Conservation (phyloP, 768 basidiomycete species). For the Boletus rex-veris region DNA sequence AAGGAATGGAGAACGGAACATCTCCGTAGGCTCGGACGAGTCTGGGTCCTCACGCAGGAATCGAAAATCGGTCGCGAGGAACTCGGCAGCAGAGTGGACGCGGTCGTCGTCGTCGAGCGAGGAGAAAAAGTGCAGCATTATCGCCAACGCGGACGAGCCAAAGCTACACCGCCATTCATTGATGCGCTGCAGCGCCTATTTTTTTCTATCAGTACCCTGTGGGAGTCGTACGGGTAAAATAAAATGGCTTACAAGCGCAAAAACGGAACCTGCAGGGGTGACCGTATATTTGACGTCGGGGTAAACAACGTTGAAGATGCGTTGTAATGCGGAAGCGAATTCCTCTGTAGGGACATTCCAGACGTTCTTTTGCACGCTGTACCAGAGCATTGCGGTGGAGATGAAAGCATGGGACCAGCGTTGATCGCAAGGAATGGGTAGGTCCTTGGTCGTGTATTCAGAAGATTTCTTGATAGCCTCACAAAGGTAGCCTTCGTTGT, state of each 20-base stretch:
- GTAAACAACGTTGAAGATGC: constrained; percentile 3
- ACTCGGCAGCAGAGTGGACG: not conserved
- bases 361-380: not conserved
- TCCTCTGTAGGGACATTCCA: not conserved
- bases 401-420: constrained; percentile 2
- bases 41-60: constrained; percentile 2
- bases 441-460: not conserved
- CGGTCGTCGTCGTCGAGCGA: not conserved
- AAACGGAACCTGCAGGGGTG: not conserved
- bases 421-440: constrained; percentile 1
- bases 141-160: not conserved
- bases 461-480: not conserved
- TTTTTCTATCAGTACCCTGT: too few relatives aligned
- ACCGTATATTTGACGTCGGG: not conserved
- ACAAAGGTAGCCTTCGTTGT: not conserved
- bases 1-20: not conserved
- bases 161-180: not conserved
- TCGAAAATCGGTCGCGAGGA: constrained; percentile 1
- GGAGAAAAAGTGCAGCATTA: constrained; percentile 3
- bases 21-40: not conserved
- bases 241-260: not conserved
- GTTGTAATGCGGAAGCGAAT: not conserved
- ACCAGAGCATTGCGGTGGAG: constrained; percentile 7
- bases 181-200: not conserved
- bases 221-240: not conserved